Evolutionary conservation across 148 eudicot species (phyloP), one percentile per base, ranked within the genome.

Genomic region (Camellia lanceoleosa): DNA sequence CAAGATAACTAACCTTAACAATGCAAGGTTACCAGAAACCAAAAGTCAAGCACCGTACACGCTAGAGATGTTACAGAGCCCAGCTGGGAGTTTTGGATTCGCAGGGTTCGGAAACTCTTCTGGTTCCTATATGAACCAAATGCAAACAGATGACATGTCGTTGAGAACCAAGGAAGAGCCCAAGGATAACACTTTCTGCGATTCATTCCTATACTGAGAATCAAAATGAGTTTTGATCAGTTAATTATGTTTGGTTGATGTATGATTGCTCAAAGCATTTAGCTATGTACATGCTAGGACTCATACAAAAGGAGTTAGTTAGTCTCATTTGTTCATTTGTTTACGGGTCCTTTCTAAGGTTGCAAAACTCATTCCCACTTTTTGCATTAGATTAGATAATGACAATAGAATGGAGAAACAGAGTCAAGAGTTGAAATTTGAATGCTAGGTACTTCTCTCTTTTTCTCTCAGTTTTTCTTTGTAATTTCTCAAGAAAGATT

Each of bases 101-200:
- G 81, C 90, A 0, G 88, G 89, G 43, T 87, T 82, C 30, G 88
- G 87, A 55, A 90, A 86, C 75, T 63, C 81, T 63, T 60, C 81
- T 2, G 85, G 83, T 58, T 75, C 86, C 16, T 84, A 78, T 68
- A 14, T 46, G 49, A 81, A 85, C 65, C 89, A 85, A 85, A 68
- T 30, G 19, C 87, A 78, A 70, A 66, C 18, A 52, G 81, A 60
- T 14, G 75, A 66, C 54, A 41, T 44, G 10, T 62, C 59, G 46
- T 66, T 70, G 11, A 79, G 68, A 76, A 73, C 92, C 80, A 91
- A 91, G 84, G 92, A 89, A 78, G 97, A 93, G 85, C 93, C 92
- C 3, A 86, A 82, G 66, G 94, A 93, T 69, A 88, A 89, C 86
- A 79, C 84, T 7, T 92, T 82, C 77, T 80, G 86, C 2, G 87